Evolutionary conservation across 1,284 basidiomycete species (phyloP), one percentile per base, ranked within the genome.

Genomic region (Rhizoctonia solani): DNA sequence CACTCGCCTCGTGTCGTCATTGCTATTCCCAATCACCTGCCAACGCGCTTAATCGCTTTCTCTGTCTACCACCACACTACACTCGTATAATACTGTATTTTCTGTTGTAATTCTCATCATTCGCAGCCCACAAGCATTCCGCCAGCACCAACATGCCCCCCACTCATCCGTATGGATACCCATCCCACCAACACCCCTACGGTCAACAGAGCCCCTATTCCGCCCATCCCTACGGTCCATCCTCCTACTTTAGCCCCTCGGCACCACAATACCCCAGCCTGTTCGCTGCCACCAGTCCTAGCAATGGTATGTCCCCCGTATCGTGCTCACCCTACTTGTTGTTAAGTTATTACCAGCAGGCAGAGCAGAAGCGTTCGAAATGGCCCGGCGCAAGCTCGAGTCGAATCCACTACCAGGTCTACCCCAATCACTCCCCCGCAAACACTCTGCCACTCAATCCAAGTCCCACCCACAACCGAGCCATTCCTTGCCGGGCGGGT

Each of bases 401-500:
- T 25, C 29, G 19, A 63, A 63, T 29, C 59, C 59, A 25, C 39
- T 63, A 23, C 59, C 59, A 14, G 59, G 59, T 8, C 29, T 63
- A 49, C 59, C 59, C 19, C n/a, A n/a, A n/a, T n/a, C n/a, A n/a
- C n/a, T n/a, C n/a, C n/a, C n/a, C n/a, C n/a, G n/a, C n/a, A n/a
- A n/a, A n/a, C n/a, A n/a, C n/a, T n/a, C n/a, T n/a, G n/a, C n/a
- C n/a, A n/a, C n/a, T n/a, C n/a, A n/a, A n/a, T n/a, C n/a, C n/a
- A n/a, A n/a, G n/a, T n/a, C n/a, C n/a, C n/a, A n/a, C n/a, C n/a
- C n/a, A n/a, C n/a, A n/a, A n/a, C n/a, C n/a, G n/a, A n/a, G n/a
- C n/a, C n/a, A n/a, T n/a, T n/a, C n/a, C n/a, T n/a, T 42, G 32
- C 59, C 59, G 1, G 59, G 59, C 21, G 59, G 59, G n/a, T 63